These are phyloP conservation scores for Biscutella laevigata DNA, from an alignment of 441 rosid species.

Conservation along the genomic window DNA sequence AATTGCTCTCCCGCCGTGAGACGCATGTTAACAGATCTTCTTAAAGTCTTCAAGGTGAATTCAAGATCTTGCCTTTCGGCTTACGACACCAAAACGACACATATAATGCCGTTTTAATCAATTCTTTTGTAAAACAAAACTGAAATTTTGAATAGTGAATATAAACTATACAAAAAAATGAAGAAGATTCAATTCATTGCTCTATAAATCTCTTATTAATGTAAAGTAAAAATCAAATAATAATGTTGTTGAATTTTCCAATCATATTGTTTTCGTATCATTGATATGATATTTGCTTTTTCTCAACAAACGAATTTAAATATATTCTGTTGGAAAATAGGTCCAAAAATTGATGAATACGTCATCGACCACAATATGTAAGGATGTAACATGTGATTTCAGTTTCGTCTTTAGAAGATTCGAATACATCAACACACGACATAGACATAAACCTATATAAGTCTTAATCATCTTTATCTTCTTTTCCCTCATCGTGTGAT, in stretches of 20 bases:
- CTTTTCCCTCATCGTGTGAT: conserved; percentile 15
- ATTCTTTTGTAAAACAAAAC: conserved; percentile 20
- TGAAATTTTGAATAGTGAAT: conserved; percentile 27
- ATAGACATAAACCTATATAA: conserved; percentile 22
- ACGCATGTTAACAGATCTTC: conserved; percentile 66
- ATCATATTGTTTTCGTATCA: conserved; percentile 22
- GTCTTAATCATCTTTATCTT: conserved; percentile 21
- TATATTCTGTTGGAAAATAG: conserved; percentile 23
- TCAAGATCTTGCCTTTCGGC: conserved; percentile 56
- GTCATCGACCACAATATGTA: conserved; percentile 23
- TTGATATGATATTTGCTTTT: conserved; percentile 14
- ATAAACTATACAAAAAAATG: neutral
- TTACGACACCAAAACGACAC: conserved; percentile 83
- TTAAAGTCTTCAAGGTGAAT: conserved; percentile 54
- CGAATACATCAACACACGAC: conserved; percentile 25
- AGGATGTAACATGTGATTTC: conserved; percentile 26
- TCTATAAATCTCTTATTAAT: conserved; percentile 3
- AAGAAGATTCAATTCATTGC: conserved; percentile 22
- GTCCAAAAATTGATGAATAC: conserved; percentile 14
- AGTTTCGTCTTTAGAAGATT: conserved; percentile 24
- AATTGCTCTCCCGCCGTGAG: conserved; percentile 66
- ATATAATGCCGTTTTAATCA: conserved; percentile 79
- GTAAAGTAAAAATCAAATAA: conserved; percentile 15
- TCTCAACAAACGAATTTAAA: neutral
- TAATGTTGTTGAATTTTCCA: conserved; percentile 15